A percentile compares a stretch with the other conserved stretches of the same genome.
These are phyloP conservation scores for Daldinia decipiens DNA, from an alignment of 495 filamentous ascomycete genomes.

Conservation along the genomic window DNA sequence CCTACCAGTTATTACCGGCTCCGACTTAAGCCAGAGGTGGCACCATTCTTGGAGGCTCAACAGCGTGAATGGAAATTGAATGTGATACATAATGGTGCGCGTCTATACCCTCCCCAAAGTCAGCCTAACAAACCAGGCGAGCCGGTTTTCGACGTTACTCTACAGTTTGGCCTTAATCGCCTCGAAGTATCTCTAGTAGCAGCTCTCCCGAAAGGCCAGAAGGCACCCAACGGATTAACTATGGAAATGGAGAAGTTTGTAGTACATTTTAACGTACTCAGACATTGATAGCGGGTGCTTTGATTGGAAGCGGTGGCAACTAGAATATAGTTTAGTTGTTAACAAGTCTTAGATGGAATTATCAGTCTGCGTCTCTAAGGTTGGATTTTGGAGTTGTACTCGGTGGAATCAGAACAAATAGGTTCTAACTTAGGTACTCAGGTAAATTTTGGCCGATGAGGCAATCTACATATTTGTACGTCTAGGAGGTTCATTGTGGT, in stretches of 20 bases:
- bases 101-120: constrained; percentile 49
- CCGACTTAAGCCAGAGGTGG: constrained; percentile 70
- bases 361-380: constrained; percentile 1
- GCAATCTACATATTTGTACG: background rate
- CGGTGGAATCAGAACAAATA: background rate
- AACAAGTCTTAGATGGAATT: background rate
- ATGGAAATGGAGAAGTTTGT: constrained; percentile 75
- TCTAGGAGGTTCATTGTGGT: constrained; percentile 3
- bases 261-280: constrained; percentile 66
- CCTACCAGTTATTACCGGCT: constrained; percentile 70
- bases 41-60: constrained; percentile 59
- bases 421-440: constrained; percentile 4
- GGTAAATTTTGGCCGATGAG: background rate
- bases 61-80: constrained; percentile 72
- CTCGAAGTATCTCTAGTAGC: constrained; percentile 73
- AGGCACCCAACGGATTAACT: constrained; percentile 63
- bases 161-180: constrained; percentile 71
- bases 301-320: background rate
- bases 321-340: background rate
- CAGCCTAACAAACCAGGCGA: constrained; percentile 48
- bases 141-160: constrained; percentile 68
- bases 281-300: constrained; percentile 31
- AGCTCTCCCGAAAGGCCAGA: constrained; percentile 67
- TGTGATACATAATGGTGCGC: constrained; percentile 62
- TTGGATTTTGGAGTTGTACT: constrained; percentile 4